These are phyloP conservation scores for Gnaphalium uliginosum DNA, from an alignment of 129 eudicot species.

Conservation along the genomic window DNA sequence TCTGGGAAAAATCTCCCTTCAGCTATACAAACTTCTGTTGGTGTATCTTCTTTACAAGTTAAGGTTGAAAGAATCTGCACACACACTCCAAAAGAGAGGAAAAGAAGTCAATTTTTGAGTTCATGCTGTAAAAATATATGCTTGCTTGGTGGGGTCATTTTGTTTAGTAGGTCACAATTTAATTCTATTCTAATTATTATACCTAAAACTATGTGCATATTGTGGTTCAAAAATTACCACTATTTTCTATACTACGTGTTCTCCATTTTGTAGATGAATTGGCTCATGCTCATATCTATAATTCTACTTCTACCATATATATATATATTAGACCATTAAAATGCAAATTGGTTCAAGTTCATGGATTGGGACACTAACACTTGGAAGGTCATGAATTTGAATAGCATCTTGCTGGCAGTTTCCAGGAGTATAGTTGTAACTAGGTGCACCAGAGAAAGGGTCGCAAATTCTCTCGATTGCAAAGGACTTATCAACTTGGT, in stretches of 20 bases:
- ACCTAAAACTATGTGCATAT: background rate
- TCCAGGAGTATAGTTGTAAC: constrained; percentile 40
- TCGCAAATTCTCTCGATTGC: constrained; percentile 47
- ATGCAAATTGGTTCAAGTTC: constrained; percentile 3
- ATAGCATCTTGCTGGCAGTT: constrained; percentile 47
- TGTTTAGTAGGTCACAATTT: background rate
- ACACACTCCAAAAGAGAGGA: constrained; percentile 30
- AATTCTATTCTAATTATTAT: background rate
- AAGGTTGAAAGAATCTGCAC: constrained; percentile 61
- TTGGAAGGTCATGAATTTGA: constrained; percentile 50
- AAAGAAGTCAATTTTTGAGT: constrained; percentile 6
- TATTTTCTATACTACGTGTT: background rate
- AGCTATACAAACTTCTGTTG: constrained; percentile 31
- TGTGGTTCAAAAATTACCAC: background rate
- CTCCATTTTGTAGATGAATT: background rate
- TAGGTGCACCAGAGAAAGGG: constrained; percentile 56
- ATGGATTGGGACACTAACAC: constrained; percentile 42
- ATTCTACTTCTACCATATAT: background rate
- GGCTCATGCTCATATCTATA: background rate
- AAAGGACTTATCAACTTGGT: constrained; percentile 25
- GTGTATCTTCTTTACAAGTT: constrained; percentile 45
- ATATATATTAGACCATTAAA: background rate
- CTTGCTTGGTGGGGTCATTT: background rate
- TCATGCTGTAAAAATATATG: background rate
- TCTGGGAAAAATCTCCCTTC: constrained; percentile 52